A percentile compares a stretch with the other conserved stretches of the same genome.
Conservation (phyloP, 768 basidiomycete species). For the Leccinum subtestaceum region DNA sequence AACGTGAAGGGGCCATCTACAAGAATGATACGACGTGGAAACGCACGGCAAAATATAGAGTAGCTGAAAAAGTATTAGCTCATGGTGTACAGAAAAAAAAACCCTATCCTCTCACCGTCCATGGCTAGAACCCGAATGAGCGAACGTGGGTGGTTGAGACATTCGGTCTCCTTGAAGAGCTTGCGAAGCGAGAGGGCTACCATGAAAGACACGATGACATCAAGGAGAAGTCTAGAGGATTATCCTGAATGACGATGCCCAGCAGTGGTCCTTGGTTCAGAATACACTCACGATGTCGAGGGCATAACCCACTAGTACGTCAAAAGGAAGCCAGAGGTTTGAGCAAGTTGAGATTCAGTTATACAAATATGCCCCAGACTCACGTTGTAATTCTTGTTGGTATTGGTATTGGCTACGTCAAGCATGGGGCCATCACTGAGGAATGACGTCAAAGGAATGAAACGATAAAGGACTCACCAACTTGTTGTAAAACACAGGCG, state of each 20-base stretch:
- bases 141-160: neutral
- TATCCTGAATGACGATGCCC: neutral
- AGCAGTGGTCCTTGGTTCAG: neutral
- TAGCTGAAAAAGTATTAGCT: neutral
- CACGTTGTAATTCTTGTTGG: neutral
- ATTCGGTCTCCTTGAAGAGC: neutral
- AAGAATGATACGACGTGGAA: neutral
- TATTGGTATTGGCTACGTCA: neutral
- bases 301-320: neutral
- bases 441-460: neutral
- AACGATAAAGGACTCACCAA: neutral
- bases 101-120: conserved; percentile 11
- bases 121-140: neutral
- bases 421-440: neutral
- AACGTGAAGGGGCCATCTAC: neutral
- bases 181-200: neutral
- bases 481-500: neutral
- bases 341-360: neutral
- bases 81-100: too few species aligned
- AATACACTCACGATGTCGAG: neutral
- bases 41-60: neutral
- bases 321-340: neutral
- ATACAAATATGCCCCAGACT: neutral
- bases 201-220: neutral
- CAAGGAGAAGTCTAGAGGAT: neutral